Evolutionary conservation across 1,139 yeast genomes (phyloP), one percentile per base, ranked within the genome.

Genomic region (Geotrichum candidum): DNA sequence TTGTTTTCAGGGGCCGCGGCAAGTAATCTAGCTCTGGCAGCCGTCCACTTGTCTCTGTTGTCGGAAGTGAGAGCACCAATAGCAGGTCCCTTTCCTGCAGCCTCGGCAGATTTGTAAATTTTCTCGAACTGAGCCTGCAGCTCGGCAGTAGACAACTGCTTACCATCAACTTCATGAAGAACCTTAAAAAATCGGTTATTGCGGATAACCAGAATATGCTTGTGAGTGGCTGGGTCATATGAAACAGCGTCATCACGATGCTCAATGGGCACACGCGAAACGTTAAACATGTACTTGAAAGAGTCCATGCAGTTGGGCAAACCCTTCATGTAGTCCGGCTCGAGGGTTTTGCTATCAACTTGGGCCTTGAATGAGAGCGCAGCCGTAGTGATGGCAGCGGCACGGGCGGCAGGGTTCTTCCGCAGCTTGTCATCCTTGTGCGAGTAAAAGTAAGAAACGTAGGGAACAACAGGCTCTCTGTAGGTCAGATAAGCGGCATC

Each of bases 241-340:
- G 73, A 61, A 33, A 65, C 69, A 50, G 70, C 66, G 52, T 64
- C 67, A 63, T 74, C 77, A 29, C 70, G 65, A 55, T 81, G 78
- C 51, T 79, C 80, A 60, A 81, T 83, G 29, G 97, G 97, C 58
- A 89, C 82, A 72, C 98, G 83, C 64, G 90, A 84, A 73, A 88
- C 89, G 79, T 91, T 90, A 80, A 94, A 94, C 96, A 94, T 88
- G 79, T 85, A 84, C 72, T 83, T 84, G 82, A 90, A 92, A 50
- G 96, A 88, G 74, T 90, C 92, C 98, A 92, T 92, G 77, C 97
- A 92, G 74, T 84, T 87, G 27, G 98, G 97, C 68, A 81, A 81
- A 61, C 86, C 87, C 78, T 84, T 88, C 78, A 90, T 84, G 66
- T 87, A 78, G 76, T 94, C 98, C 1, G 97, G 91, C 68, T 81